Conservation (phyloP, 108 stramenopile species). For the Cyclotella sp. region DNA sequence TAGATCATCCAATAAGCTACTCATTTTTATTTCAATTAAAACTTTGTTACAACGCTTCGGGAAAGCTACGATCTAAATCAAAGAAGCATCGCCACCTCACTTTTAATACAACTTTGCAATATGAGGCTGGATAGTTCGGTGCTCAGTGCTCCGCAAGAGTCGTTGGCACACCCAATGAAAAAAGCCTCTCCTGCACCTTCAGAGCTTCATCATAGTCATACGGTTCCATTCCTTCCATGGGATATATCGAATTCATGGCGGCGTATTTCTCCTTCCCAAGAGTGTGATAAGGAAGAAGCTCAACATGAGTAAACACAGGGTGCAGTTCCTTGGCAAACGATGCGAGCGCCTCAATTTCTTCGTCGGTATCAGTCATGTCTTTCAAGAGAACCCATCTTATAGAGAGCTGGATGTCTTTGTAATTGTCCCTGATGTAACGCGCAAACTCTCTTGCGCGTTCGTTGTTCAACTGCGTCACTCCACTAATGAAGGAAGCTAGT, state of each 20-base stretch:
- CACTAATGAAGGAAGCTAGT: conserved; percentile 53
- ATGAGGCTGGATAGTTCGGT: too few relatives aligned
- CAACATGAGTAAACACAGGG: conserved; percentile 55
- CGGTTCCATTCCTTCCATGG: conserved; percentile 54
- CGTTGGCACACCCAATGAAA: conserved; percentile 27
- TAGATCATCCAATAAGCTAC: too few relatives aligned
- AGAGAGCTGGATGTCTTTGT: conserved; percentile 53
- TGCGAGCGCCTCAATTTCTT: conserved; percentile 55
- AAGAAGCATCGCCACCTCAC: too few relatives aligned
- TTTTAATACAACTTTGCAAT: too few relatives aligned
- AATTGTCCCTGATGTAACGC: conserved; percentile 56
- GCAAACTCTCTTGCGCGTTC: conserved; percentile 59
- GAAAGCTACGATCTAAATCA: too few relatives aligned
- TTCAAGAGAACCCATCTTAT: conserved; percentile 70
- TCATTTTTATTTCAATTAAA: too few relatives aligned
- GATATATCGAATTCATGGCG: conserved; percentile 42
- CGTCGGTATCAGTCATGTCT: conserved; percentile 64
- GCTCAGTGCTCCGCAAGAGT: conserved; percentile 35
- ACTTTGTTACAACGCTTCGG: too few relatives aligned
- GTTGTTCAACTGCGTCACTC: conserved; percentile 44
- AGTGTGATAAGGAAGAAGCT: conserved; percentile 70
- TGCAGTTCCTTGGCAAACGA: conserved; percentile 62
- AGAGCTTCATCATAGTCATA: conserved; percentile 59
- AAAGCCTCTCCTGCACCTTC: conserved; percentile 42
- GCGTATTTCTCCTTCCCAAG: conserved; percentile 69